Percentiles rank a stretch among this genome's conserved stretches.
phyloP scores from a whole-genome alignment of 2,329 filamentous ascomycete species.

The Aspergillus bombycis region DNA sequence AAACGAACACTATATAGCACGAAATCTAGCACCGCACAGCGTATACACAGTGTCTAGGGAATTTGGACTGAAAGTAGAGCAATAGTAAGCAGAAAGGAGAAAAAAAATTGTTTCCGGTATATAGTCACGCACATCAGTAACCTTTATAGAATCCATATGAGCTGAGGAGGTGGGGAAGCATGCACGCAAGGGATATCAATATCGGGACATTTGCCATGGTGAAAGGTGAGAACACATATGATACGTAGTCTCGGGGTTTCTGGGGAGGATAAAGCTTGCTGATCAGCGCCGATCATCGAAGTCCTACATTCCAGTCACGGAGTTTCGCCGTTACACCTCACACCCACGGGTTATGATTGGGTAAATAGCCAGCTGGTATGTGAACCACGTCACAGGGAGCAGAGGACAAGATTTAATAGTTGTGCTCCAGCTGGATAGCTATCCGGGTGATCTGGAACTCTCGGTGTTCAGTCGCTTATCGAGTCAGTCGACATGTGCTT shows the following conservation, averaged over 20 bases:
- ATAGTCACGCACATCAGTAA: neutral
- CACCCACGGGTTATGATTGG: neutral
- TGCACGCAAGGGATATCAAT: neutral
- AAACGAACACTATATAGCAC: neutral
- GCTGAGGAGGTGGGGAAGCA: neutral
- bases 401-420: neutral
- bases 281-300: neutral
- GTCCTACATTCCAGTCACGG: conserved; percentile 1
- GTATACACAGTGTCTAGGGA: neutral
- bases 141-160: neutral
- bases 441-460: neutral
- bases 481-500: conserved; percentile 3
- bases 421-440: neutral
- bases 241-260: neutral
- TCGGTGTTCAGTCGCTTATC: neutral
- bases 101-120: neutral
- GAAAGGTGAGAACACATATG: neutral
- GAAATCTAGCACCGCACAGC: neutral
- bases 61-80: neutral
- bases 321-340: neutral
- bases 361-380: neutral
- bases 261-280: neutral
- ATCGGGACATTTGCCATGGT: neutral
- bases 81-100: neutral
- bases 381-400: neutral